Evolutionary conservation across 495 filamentous ascomycete genomes (phyloP).

Genomic region (Xylaria cubensis): DNA sequence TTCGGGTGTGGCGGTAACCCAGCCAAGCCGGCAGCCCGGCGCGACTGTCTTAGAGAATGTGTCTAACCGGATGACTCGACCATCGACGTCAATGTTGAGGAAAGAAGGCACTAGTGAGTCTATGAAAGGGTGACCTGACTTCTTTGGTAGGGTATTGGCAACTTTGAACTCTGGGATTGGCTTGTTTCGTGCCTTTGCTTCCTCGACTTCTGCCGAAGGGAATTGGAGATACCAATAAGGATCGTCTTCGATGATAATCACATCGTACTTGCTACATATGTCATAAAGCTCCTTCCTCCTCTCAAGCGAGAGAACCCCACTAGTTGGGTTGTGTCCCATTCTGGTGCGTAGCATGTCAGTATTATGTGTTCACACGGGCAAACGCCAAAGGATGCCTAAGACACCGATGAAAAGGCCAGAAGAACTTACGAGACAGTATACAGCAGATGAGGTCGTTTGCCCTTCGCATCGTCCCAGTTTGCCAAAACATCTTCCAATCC

Average conservation of each 20-base stretch:
- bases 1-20: slow-evolving; percentile 80
- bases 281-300: slow-evolving; percentile 80
- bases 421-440: slow-evolving; percentile 85
- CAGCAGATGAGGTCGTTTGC: slow-evolving; percentile 80
- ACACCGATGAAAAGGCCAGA: background rate
- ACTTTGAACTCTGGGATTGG: slow-evolving; percentile 33
- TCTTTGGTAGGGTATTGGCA: slow-evolving; percentile 48
- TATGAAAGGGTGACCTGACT: slow-evolving; percentile 77
- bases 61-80: slow-evolving; percentile 84
- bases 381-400: background rate
- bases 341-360: slow-evolving; percentile 47
- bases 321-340: slow-evolving; percentile 91
- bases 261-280: slow-evolving; percentile 82
- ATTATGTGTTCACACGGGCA: background rate
- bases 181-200: slow-evolving; percentile 54
- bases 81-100: slow-evolving; percentile 75
- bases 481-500: slow-evolving; percentile 78
- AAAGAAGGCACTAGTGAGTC: slow-evolving; percentile 84
- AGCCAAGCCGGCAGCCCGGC: slow-evolving; percentile 81
- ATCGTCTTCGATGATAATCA: slow-evolving; percentile 93
- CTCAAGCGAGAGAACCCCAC: slow-evolving; percentile 70
- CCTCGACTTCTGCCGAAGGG: slow-evolving; percentile 64
- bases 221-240: slow-evolving; percentile 97
- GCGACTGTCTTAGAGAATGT: slow-evolving; percentile 87
- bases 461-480: slow-evolving; percentile 78